phyloP scores from a whole-genome alignment of 768 basidiomycete genomes.

The Pleurotus platypus region DNA sequence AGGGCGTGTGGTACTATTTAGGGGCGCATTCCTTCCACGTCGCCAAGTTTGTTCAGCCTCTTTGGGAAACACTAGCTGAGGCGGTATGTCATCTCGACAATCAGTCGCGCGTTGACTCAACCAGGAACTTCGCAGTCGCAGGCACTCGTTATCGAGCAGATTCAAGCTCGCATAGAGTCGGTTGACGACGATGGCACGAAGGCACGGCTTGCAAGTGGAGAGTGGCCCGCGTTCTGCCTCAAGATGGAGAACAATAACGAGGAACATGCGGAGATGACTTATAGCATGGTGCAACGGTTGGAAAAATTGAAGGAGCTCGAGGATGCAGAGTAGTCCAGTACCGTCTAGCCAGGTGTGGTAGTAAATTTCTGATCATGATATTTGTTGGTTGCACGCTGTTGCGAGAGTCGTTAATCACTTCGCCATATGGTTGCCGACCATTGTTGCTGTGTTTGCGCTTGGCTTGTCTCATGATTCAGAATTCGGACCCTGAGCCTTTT shows the following conservation, averaged over 20 bases:
- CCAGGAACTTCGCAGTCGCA: conserved; percentile 8
- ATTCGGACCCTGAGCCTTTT: too few species aligned
- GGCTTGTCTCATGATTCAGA: too few species aligned
- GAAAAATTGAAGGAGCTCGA: neutral
- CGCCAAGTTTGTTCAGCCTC: conserved; percentile 18
- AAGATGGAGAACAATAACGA: conserved; percentile 22
- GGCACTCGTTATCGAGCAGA: conserved; percentile 23
- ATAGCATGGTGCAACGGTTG: neutral
- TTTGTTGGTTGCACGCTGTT: too few species aligned
- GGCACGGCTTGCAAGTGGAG: conserved; percentile 35
- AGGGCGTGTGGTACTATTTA: conserved; percentile 50
- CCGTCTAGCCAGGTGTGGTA: too few species aligned
- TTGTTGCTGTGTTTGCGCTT: too few species aligned
- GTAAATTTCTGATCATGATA: too few species aligned
- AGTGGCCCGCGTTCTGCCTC: conserved; percentile 42
- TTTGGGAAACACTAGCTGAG: conserved; percentile 37
- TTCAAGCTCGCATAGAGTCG: conserved; percentile 5
- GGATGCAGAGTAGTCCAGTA: too few species aligned
- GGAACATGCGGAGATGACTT: neutral
- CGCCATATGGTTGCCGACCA: too few species aligned
- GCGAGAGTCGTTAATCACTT: too few species aligned
- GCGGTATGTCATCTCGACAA: conserved; percentile 23
- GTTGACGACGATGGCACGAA: conserved; percentile 28
- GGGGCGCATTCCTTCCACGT: conserved; percentile 45
- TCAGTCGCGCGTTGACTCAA: neutral